Base-by-base conservation (phyloP, 306 rosid species). In the Fagus crenata region DNA sequence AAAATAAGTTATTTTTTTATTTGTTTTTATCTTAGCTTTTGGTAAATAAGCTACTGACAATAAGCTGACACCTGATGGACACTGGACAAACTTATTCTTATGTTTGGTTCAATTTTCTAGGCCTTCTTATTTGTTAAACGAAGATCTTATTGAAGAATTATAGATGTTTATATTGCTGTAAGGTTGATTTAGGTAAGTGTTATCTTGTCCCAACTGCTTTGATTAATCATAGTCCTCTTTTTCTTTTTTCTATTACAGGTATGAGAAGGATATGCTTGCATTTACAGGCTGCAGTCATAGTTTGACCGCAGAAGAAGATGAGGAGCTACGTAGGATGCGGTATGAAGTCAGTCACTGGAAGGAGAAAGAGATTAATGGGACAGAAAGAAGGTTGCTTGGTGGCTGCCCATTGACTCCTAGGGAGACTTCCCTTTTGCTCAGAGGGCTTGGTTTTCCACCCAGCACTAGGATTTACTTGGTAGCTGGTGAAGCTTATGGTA, bases 231-330 rank as follows among this genome's bases (percentile, higher is more conserved):
- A 15, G 49, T 31, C 69, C 64, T 76, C 49, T 64, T 39, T 64
- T 39, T 13, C 40, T 28, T 70, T 41, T 75, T 49, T 81, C 63
- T 78, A 56, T 76, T 55, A 43, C 73, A 92, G 99, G 85, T 95
- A 92, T 78, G 99, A 95, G 90, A 95, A 95, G 88, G 99, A 95
- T 82, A 95, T 95, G 99, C 97, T 95, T 85, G 92, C 99, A 67
- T 95, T 95, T 82, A 95, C 97, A 3, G 99, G 99, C 67, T 92
- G 99, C 90, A 89, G 99, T 75, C 97, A 95, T 81, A 88, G 80
- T 84, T 88, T 95, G 92, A 90, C 92, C 11, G 87, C 83, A 70
- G 93, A 87, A 77, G 99, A 95, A 80, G 96, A 86, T 22, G 92
- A 92, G 37, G 93, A 92, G 86, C 87, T 95, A 65, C 74, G 72